These are phyloP conservation scores for Globisporangium solare DNA, from an alignment of 352 stramenopile species.

Conservation along the genomic window DNA sequence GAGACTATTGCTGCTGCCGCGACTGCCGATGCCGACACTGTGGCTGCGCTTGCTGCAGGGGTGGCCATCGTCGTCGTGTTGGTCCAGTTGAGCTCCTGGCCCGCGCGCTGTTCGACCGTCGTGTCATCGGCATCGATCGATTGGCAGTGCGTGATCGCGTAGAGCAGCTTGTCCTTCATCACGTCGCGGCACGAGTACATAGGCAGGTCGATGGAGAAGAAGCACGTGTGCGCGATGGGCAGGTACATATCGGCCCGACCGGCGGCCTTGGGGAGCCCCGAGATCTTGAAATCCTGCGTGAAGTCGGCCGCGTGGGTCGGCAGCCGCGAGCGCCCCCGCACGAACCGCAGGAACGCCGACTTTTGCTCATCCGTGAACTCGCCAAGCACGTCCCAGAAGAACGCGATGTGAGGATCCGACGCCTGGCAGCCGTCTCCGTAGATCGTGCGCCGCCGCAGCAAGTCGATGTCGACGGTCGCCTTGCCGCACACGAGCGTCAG, in stretches of 20 bases:
- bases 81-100: slow-evolving; percentile 85
- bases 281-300: slow-evolving; percentile 89
- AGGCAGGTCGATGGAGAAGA: slow-evolving; percentile 87
- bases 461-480: slow-evolving; percentile 79
- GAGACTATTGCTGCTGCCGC: slow-evolving; percentile 54
- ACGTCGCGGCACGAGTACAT: slow-evolving; percentile 71
- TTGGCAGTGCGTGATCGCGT: slow-evolving; percentile 86
- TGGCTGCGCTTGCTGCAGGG: neutral
- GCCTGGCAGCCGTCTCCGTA: slow-evolving; percentile 87
- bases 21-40: slow-evolving; percentile 6
- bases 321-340: slow-evolving; percentile 86
- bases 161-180: slow-evolving; percentile 81
- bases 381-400: slow-evolving; percentile 88
- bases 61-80: slow-evolving; percentile 28
- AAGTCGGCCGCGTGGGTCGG: slow-evolving; percentile 86
- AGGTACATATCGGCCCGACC: slow-evolving; percentile 79
- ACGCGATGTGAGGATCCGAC: slow-evolving; percentile 83
- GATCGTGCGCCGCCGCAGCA: slow-evolving; percentile 84
- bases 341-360: slow-evolving; percentile 86
- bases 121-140: slow-evolving; percentile 88
- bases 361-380: slow-evolving; percentile 89
- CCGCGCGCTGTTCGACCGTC: slow-evolving; percentile 80
- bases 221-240: slow-evolving; percentile 86
- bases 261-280: slow-evolving; percentile 69
- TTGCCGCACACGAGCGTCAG: slow-evolving; percentile 89